phyloP scores from a whole-genome alignment of 2,329 filamentous ascomycete genomes.

The Fonsecaea monophora region DNA sequence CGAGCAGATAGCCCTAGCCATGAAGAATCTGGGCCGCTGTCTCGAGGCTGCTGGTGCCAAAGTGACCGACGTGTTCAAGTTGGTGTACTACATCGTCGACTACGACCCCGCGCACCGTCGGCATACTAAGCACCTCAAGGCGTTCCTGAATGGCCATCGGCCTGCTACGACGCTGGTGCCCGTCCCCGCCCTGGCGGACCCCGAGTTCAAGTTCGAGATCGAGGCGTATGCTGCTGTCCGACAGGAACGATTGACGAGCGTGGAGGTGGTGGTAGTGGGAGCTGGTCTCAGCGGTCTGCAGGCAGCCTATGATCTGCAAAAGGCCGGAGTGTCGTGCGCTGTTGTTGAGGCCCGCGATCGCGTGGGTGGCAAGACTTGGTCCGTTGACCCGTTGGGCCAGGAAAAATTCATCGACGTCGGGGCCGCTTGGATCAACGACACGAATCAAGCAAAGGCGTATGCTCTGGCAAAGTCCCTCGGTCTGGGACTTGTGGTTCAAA shows the following conservation, averaged over 20 bases:
- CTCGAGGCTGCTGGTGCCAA: conserved; percentile 48
- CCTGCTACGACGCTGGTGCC: conserved; percentile 55
- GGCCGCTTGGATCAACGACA: conserved; percentile 67
- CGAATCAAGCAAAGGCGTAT: conserved; percentile 58
- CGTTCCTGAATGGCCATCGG: conserved; percentile 49
- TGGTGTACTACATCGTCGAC: conserved; percentile 55
- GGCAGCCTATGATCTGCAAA: conserved; percentile 45
- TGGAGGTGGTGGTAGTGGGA: conserved; percentile 50
- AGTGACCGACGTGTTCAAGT: conserved; percentile 50
- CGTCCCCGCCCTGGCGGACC: conserved; percentile 49
- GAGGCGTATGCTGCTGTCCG: conserved; percentile 65
- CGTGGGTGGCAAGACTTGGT: conserved; percentile 53
- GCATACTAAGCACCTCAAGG: conserved; percentile 49
- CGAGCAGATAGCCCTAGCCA: conserved; percentile 51
- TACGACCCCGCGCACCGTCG: conserved; percentile 49
- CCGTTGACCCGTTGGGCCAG: conserved; percentile 37
- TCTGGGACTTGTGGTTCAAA: conserved; percentile 57
- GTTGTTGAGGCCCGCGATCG: conserved; percentile 54
- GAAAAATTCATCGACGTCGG: conserved; percentile 57
- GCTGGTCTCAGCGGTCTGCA: conserved; percentile 50
- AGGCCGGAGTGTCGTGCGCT: conserved; percentile 44
- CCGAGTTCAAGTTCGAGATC: conserved; percentile 54
- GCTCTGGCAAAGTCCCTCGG: conserved; percentile 45
- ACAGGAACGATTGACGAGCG: conserved; percentile 52
- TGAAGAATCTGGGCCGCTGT: conserved; percentile 49